Evolutionary conservation across 768 basidiomycete genomes (phyloP).

Genomic region (Mycena latifolia): DNA sequence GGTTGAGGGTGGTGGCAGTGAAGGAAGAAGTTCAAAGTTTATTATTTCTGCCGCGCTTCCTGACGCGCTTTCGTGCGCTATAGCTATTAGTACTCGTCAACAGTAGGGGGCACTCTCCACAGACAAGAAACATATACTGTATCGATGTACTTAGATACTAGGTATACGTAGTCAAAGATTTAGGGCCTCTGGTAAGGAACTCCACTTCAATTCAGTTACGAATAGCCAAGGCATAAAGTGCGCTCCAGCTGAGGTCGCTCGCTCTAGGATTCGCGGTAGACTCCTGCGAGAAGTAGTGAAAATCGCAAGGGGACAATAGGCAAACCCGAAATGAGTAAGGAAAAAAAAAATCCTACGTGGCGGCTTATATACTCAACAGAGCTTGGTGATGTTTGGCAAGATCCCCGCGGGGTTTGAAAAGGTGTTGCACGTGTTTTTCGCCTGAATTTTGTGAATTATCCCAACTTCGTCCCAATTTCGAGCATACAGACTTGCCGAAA

Average conservation of each 20-base stretch:
- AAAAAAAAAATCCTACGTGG: background rate
- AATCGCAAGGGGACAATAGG: slow-evolving; percentile 54
- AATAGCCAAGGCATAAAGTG: slow-evolving; percentile 40
- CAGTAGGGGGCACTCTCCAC: too few relatives aligned
- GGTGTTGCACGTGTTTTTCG: background rate
- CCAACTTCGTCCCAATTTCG: too few relatives aligned
- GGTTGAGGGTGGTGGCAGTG: too few relatives aligned
- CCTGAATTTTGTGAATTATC: too few relatives aligned
- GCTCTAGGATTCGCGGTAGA: slow-evolving; percentile 49
- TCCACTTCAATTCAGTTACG: slow-evolving; percentile 42
- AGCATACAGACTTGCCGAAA: too few relatives aligned
- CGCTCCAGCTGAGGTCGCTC: slow-evolving; percentile 49
- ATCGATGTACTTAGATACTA: too few relatives aligned
- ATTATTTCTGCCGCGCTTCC: too few relatives aligned
- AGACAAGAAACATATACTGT: too few relatives aligned
- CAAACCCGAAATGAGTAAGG: slow-evolving; percentile 34
- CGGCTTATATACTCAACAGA: background rate
- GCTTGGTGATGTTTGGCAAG: background rate
- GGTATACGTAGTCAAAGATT: slow-evolving; percentile 29
- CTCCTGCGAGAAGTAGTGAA: slow-evolving; percentile 46
- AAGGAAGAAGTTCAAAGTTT: too few relatives aligned
- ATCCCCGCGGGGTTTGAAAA: background rate
- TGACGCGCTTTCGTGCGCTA: too few relatives aligned
- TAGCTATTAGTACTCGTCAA: too few relatives aligned
- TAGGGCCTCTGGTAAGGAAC: slow-evolving; percentile 54